These are phyloP conservation scores for Thraustotheca clavata DNA, from an alignment of 352 stramenopile species.

Conservation along the genomic window DNA sequence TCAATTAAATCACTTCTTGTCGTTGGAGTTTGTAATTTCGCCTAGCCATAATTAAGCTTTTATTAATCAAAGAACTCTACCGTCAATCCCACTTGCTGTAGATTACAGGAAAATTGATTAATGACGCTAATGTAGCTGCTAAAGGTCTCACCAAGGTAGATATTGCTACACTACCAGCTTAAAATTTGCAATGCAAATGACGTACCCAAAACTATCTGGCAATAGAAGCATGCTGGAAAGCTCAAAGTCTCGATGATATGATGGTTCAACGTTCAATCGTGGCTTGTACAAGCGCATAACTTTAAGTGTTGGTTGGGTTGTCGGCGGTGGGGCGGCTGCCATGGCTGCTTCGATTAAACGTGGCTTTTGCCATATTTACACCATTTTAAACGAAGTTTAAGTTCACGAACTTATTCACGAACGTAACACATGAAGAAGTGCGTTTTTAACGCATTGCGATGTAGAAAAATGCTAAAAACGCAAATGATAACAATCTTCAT, in stretches of 20 bases:
- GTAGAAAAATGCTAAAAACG: too few relatives aligned
- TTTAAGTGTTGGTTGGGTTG: conserved; percentile 65
- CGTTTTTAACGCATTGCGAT: too few relatives aligned
- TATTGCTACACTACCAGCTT: conserved; percentile 46
- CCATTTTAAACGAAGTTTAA: too few relatives aligned
- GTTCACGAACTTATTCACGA: too few relatives aligned
- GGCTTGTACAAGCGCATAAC: conserved; percentile 91
- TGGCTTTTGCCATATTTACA: too few relatives aligned
- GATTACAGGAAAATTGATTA: conserved; percentile 77
- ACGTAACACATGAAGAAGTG: too few relatives aligned
- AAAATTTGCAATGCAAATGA: background rate
- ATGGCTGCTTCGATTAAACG: too few relatives aligned
- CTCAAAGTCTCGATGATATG: conserved; percentile 67
- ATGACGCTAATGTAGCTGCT: conserved; percentile 91
- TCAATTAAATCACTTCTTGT: conserved; percentile 12
- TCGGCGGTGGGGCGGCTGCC: background rate
- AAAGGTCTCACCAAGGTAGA: conserved; percentile 89
- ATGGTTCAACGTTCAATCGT: conserved; percentile 48
- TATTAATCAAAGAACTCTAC: conserved; percentile 13
- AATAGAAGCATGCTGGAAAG: conserved; percentile 86
- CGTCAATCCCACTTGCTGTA: conserved; percentile 65
- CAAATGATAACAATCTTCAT: too few relatives aligned
- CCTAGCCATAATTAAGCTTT: background rate
- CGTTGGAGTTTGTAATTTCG: conserved; percentile 14
- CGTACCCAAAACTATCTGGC: conserved; percentile 85